Percentiles rank a stretch among this genome's conserved stretches.
These are phyloP conservation scores for Pholiota microspora DNA, from an alignment of 768 basidiomycete species.

Conservation along the genomic window DNA sequence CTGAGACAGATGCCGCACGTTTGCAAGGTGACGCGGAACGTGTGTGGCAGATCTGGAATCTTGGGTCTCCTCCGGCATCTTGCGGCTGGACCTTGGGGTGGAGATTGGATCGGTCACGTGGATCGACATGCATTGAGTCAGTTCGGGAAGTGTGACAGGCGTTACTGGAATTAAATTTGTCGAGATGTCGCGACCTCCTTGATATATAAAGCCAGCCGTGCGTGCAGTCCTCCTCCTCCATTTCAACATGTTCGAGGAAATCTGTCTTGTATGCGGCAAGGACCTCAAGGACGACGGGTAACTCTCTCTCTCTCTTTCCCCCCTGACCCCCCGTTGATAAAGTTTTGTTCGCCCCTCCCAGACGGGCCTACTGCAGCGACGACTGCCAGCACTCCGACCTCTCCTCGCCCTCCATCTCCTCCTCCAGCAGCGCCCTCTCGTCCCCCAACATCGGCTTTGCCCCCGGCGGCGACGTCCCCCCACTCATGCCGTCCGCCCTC, in stretches of 20 bases:
- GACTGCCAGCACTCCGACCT: conserved; percentile 62
- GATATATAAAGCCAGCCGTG: conserved; percentile 31
- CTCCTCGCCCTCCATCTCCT: conserved; percentile 66
- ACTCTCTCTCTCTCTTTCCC: conserved; percentile 24
- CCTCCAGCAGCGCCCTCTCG: conserved; percentile 64
- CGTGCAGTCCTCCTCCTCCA: conserved; percentile 2
- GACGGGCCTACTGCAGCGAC: conserved; percentile 70
- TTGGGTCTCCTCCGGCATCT: neutral
- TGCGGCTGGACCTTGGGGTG: conserved; percentile 1
- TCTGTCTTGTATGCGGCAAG: conserved; percentile 72
- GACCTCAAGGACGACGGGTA: conserved; percentile 64
- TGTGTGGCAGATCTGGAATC: conserved; percentile 19
- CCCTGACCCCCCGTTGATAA: conserved; percentile 6
- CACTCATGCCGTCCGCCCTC: conserved; percentile 65
- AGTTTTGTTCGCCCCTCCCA: conserved; percentile 28
- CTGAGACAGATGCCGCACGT: conserved; percentile 11
- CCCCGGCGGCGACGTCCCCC: conserved; percentile 58
- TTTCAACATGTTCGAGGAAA: conserved; percentile 70
- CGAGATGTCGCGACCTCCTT: conserved; percentile 38
- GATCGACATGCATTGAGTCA: conserved; percentile 19
- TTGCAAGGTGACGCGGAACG: conserved; percentile 21
- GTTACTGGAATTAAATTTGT: conserved; percentile 33
- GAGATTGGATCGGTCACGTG: conserved; percentile 11
- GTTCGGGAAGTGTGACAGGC: conserved; percentile 27
- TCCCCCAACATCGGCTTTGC: conserved; percentile 61